phyloP scores from a whole-genome alignment of 345 rosid genomes.

The Boechera retrofracta region DNA sequence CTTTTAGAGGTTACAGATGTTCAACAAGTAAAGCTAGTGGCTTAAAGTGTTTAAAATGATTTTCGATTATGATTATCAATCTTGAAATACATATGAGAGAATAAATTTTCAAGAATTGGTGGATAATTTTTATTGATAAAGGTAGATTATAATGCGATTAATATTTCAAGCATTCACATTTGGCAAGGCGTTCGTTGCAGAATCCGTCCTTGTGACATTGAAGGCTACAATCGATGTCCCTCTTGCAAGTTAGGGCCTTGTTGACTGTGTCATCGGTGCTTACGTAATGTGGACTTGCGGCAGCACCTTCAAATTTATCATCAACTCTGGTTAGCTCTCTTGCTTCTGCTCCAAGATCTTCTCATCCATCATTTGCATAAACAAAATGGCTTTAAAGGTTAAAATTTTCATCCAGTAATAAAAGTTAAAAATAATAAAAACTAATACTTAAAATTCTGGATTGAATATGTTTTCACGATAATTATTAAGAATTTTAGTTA shows the following conservation, averaged over 20 bases:
- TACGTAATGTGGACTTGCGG: not conserved
- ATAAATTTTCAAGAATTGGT: too few species aligned
- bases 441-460: not conserved
- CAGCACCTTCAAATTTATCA: not conserved
- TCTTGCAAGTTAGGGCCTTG: too few species aligned
- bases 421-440: too few species aligned
- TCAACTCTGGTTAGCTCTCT: not conserved
- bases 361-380: constrained; percentile 15
- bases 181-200: too few species aligned
- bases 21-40: too few species aligned
- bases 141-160: not conserved
- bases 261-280: not conserved
- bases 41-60: too few species aligned
- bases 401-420: not conserved
- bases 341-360: constrained; percentile 33
- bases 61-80: not conserved
- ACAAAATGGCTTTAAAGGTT: constrained; percentile 2
- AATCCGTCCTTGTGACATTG: too few species aligned
- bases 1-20: too few species aligned
- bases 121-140: not conserved
- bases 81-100: not conserved
- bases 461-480: not conserved
- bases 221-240: too few species aligned
- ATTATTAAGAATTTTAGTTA: not conserved
- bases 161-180: not conserved